Evolutionary conservation across 768 basidiomycete genomes (phyloP).

Genomic region (Plicaturopsis crispa): DNA sequence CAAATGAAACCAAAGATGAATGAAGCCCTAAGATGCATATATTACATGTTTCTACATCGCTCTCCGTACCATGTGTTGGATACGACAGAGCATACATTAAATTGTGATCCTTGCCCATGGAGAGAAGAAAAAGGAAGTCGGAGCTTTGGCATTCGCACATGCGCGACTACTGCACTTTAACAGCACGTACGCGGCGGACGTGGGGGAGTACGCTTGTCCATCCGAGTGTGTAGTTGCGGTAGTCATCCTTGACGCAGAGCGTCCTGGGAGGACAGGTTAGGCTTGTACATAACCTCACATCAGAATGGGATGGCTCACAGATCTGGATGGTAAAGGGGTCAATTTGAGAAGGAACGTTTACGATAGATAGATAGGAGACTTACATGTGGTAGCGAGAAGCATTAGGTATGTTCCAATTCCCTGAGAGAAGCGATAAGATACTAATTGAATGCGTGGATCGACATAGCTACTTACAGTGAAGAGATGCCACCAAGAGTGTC

Average conservation of each 20-base stretch:
- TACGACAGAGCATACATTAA: no score
- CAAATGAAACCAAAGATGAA: no score
- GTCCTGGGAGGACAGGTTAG: conserved; percentile 29
- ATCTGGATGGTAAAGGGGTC: conserved; percentile 19
- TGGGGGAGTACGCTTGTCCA: conserved; percentile 42
- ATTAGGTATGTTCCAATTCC: conserved; percentile 45
- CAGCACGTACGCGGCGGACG: conserved; percentile 24
- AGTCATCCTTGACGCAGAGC: conserved; percentile 54
- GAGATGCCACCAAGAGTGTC: conserved; percentile 74
- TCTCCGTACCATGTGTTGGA: no score
- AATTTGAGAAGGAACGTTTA: conserved; percentile 7
- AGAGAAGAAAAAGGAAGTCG: no score
- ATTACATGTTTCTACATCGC: no score
- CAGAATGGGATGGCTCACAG: conserved; percentile 29
- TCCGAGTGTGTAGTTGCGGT: conserved; percentile 37
- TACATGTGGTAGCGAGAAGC: conserved; percentile 47
- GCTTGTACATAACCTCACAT: conserved; percentile 11
- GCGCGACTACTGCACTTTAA: conserved; percentile 12
- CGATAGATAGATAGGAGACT: conserved; percentile 10
- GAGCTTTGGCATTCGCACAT: no score
- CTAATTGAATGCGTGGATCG: background rate
- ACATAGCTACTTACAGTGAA: conserved; percentile 38
- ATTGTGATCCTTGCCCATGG: no score
- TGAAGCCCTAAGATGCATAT: no score
- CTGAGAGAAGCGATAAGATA: conserved; percentile 18